Evolutionary conservation across 2,329 filamentous ascomycete genomes (phyloP).

Genomic region (Colletotrichum cereale): DNA sequence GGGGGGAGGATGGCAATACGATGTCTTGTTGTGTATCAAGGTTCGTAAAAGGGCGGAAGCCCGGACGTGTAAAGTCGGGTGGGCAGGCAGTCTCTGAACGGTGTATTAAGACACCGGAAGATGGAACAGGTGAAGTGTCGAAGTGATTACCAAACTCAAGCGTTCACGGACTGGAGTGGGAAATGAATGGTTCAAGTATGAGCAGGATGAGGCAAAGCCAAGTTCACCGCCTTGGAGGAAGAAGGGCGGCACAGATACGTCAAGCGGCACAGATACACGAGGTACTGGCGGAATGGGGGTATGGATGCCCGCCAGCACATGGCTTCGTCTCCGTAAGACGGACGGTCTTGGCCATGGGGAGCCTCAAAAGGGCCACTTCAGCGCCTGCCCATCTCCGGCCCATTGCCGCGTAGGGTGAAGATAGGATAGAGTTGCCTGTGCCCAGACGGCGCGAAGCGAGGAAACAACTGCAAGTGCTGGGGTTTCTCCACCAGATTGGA

Average conservation of each 20-base stretch:
- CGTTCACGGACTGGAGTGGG: slow-evolving; percentile 29
- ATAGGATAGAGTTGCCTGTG: slow-evolving; percentile 31
- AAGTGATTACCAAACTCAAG: slow-evolving; percentile 29
- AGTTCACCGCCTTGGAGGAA: slow-evolving; percentile 37
- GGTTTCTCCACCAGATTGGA: slow-evolving; percentile 27
- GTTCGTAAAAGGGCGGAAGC: slow-evolving; percentile 26
- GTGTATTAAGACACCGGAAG: background rate
- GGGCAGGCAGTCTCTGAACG: background rate
- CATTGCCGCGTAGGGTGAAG: slow-evolving; percentile 27
- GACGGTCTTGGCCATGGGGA: slow-evolving; percentile 35
- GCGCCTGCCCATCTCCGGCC: slow-evolving; percentile 4
- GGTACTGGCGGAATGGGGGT: slow-evolving; percentile 29
- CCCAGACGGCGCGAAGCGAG: slow-evolving; percentile 38
- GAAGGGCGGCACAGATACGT: slow-evolving; percentile 29
- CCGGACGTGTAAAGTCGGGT: background rate
- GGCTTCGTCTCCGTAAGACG: slow-evolving; percentile 39
- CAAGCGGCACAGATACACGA: slow-evolving; percentile 39
- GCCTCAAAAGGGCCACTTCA: slow-evolving; percentile 31
- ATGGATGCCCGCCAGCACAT: slow-evolving; percentile 37
- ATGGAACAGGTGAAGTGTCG: slow-evolving; percentile 10
- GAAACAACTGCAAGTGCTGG: slow-evolving; percentile 35
- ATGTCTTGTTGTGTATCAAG: background rate
- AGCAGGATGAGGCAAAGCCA: slow-evolving; percentile 31
- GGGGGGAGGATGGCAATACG: background rate
- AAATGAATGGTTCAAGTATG: slow-evolving; percentile 38